Conservation (phyloP, 345 rosid genomes). For the Pistacia integerrima region DNA sequence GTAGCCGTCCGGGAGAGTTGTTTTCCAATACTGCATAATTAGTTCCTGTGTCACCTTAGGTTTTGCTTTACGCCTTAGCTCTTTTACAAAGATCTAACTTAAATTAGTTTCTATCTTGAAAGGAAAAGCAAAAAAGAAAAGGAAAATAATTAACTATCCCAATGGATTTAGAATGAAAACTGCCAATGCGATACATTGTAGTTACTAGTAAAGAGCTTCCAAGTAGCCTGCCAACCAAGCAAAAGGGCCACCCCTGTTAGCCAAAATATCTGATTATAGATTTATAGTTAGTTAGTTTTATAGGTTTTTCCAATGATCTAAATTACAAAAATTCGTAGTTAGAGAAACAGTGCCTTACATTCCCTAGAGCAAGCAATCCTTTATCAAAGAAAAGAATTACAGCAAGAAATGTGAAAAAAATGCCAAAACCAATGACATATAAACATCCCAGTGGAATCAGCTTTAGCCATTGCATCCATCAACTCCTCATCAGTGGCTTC, state of each 20-base stretch:
- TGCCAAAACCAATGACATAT: conserved; percentile 42
- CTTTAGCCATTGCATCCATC: conserved; percentile 93
- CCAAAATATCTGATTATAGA: too few relatives aligned
- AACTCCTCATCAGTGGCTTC: conserved; percentile 90
- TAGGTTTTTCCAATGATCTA: not conserved
- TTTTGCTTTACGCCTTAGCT: too few relatives aligned
- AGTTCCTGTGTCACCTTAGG: not conserved
- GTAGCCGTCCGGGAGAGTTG: not conserved
- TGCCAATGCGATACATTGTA: too few relatives aligned
- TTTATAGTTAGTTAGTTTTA: conserved; percentile 4
- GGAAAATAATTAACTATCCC: too few relatives aligned
- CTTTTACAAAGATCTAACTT: not conserved
- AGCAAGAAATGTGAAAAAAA: too few relatives aligned
- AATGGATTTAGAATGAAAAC: too few relatives aligned
- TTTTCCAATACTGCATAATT: not conserved
- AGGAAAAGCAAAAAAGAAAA: too few relatives aligned
- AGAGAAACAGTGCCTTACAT: conserved; percentile 48
- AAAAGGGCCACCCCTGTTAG: too few relatives aligned
- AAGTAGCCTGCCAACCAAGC: too few relatives aligned
- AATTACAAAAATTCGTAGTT: not conserved
- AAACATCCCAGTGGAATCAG: conserved; percentile 95
- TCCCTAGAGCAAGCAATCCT: conserved; percentile 81
- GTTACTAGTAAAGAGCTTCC: too few relatives aligned
- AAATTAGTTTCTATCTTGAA: too few relatives aligned
- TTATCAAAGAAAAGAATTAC: too few relatives aligned